phyloP scores from a whole-genome alignment of 305 asterid genomes.

The Andrographis paniculata region DNA sequence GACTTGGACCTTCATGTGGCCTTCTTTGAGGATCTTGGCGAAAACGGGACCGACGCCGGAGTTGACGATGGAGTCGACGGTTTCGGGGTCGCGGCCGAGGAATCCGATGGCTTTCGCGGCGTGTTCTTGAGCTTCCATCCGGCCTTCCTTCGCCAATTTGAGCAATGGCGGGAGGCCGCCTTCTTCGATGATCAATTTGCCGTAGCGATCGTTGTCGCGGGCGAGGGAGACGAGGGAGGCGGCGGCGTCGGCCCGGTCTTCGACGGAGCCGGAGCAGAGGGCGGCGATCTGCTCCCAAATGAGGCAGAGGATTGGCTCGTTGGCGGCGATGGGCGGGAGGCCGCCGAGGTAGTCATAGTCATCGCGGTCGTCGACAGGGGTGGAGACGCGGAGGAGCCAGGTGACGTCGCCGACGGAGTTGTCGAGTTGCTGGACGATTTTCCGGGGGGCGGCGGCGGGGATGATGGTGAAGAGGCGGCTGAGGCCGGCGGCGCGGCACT shows the following conservation, averaged over 20 bases:
- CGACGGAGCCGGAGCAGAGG: constrained; percentile 34
- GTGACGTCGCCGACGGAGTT: constrained; percentile 55
- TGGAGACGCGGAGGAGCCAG: constrained; percentile 55
- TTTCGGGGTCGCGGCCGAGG: constrained; percentile 28
- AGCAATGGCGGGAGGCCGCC: constrained; percentile 35
- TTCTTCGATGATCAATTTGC: constrained; percentile 38
- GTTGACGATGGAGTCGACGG: constrained; percentile 23
- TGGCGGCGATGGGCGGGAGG: constrained; percentile 49
- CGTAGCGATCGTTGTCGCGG: constrained; percentile 15
- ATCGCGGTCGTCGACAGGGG: constrained; percentile 44
- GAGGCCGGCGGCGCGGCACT: constrained; percentile 43
- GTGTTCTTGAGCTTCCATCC: constrained; percentile 32
- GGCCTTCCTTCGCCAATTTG: constrained; percentile 33
- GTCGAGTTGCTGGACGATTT: constrained; percentile 36
- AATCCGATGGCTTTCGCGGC: constrained; percentile 34
- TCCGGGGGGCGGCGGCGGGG: constrained; percentile 35
- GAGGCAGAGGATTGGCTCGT: constrained; percentile 48
- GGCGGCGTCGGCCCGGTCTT: constrained; percentile 46
- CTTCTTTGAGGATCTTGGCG: constrained; percentile 28
- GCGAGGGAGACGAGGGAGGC: constrained; percentile 23
- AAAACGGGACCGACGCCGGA: constrained; percentile 29
- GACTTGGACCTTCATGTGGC: constrained; percentile 29
- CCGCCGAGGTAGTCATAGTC: constrained; percentile 38
- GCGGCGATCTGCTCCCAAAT: constrained; percentile 58
- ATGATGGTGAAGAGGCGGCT: constrained; percentile 43